These are phyloP conservation scores for Erucastrum elatum DNA, from an alignment of 345 rosid species.

Conservation along the genomic window DNA sequence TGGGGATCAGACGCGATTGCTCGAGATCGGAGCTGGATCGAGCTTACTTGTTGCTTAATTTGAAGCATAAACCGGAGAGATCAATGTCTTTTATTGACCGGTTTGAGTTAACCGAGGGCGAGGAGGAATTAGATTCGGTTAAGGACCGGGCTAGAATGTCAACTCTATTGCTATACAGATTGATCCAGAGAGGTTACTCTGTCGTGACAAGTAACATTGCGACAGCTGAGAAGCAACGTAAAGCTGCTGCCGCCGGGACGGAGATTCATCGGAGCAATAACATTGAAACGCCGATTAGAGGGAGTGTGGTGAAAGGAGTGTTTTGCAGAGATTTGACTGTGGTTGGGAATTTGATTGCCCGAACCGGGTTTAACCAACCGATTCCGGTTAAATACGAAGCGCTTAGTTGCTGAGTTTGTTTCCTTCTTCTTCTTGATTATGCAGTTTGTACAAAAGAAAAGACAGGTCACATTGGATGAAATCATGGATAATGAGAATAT, in stretches of 20 bases:
- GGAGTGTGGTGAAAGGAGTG: constrained; percentile 69
- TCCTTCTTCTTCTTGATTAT: neutral
- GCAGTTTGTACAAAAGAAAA: constrained; percentile 33
- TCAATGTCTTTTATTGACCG: constrained; percentile 72
- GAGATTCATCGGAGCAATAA: constrained; percentile 32
- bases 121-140: constrained; percentile 72
- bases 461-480: constrained; percentile 38
- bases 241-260: constrained; percentile 42
- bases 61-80: constrained; percentile 92
- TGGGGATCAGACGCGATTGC: constrained; percentile 85
- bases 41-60: constrained; percentile 76
- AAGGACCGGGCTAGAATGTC: constrained; percentile 82
- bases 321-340: constrained; percentile 85
- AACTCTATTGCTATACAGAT: constrained; percentile 71
- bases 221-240: constrained; percentile 62
- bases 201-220: constrained; percentile 57
- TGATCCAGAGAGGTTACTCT: constrained; percentile 84
- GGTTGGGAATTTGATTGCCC: constrained; percentile 79
- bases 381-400: constrained; percentile 85
- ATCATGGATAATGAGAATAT: constrained; percentile 40
- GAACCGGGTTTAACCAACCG: constrained; percentile 74
- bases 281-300: constrained; percentile 22
- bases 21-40: constrained; percentile 89
- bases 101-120: constrained; percentile 76
- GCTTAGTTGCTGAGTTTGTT: constrained; percentile 64